Base-by-base conservation (phyloP, 2,329 filamentous ascomycete species). In the Calonectria honghensis region DNA sequence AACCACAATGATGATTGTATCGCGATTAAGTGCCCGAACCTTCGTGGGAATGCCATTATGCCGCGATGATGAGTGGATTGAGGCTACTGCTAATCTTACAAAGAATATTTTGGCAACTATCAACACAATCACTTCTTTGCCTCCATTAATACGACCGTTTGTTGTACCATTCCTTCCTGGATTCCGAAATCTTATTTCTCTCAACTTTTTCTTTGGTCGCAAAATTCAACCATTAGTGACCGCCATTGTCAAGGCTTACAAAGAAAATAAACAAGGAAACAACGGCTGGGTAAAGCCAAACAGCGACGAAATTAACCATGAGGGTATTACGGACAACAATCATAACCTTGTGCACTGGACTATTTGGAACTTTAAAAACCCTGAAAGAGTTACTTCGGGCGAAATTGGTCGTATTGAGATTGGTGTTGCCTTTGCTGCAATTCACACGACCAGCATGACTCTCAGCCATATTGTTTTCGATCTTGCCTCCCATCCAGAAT, bases 201-300 rank as follows among this genome's bases (percentile, higher is more conserved):
- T 48, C 7, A 48, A 48, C 45, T 48, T 48, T n/a, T 48, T 48
- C 45, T 48, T 48, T 48, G 45, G 45, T n/a, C 45, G 45, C 45
- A 48, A 48, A n/a, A n/a, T 48, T 4, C n/a, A 48, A n/a, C 45
- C 45, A 3, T n/a, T 24, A 2, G 45, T 48, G 3, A 48, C 45
- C n/a, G 45, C 45, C 4, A 48, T 48, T 13, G 45, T 48, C 7
- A 48, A 48, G n/a, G 45, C 45, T 24, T 48, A 48, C n/a, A n/a
- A 48, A 4, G 45, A 48, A 7, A 48, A 24, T 6, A 10, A 7
- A 4, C 7, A 48, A 20, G 45, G 9, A 3, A 48, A 48, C n/a
- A 13, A 24, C 2, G 45, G 45, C n/a, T 48, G 45, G 45, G 6
- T 48, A 3, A 48, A 48, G 9, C 45, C 45, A 13, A 48, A 9